Evolutionary conservation across 129 eudicot genomes (phyloP), one percentile per base, ranked within the genome.

Genomic region (Kitagawia praeruptora): DNA sequence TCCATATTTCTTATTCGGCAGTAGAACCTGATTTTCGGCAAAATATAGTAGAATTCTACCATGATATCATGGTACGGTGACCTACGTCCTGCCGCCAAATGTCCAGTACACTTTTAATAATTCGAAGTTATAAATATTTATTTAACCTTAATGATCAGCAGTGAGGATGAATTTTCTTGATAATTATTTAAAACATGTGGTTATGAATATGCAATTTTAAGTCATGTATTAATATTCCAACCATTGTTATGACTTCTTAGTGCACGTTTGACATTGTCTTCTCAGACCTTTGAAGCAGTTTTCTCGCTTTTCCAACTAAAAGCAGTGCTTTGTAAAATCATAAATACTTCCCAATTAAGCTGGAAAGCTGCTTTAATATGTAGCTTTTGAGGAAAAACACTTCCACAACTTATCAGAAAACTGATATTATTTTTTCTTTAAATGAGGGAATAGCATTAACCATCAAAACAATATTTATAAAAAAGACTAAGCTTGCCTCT

Each of bases 1-100:
- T 10, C 48, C 51, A 47, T 75, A 47, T 48, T 49, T 76, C 37
- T 70, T 81, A 51, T 77, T 28, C 4, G 34, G 45, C 46, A 74
- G 27, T 41, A 13, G 46, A 37, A 42, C 72, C 69, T 78, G 28
- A 42, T 78, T 27, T 40, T 13, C 7, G 38, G 71, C 28, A 56
- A 58, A 48, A 18, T 58, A 48, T 67, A 10, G 27, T 48, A 71
- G 71, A 34, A 25, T 14, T 76, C 56, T 75, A 15, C 15, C 19
- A 9, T 58, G 61, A 51, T 51, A 51, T 51, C 5, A 48, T 18
- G 81, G 38, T 28, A 19, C 21, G 28, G 12, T 56, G 9, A 5
- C 28, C 28, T 53, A 5, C 14, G 5, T 25, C 70, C 16, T 25
- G 38, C 38, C 6, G 18, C 18, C 70, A 28, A 28, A 63, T 63